Conservation (phyloP, 2,329 filamentous ascomycete genomes). For the Colletotrichum sojae region DNA sequence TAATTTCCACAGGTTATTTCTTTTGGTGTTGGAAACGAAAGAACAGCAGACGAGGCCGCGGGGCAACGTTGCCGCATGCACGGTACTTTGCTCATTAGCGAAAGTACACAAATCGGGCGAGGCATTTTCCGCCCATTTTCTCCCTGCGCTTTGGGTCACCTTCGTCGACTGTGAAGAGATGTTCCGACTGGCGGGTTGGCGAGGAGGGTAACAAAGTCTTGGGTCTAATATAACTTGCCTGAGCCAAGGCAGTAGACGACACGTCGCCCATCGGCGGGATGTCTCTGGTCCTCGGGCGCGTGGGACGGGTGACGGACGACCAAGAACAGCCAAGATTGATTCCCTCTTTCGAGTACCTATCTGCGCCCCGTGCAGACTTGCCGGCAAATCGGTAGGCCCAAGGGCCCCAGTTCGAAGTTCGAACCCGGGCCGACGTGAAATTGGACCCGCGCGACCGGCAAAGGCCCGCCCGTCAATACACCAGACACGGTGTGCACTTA, state of each 20-base stretch:
- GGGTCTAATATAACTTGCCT: constrained; percentile 22
- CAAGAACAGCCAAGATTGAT: no score
- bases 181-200: no score
- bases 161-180: no score
- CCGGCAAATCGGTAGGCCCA: no score
- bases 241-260: constrained; percentile 2
- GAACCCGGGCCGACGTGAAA: not conserved
- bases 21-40: not conserved
- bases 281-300: not conserved
- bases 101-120: not conserved
- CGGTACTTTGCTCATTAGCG: constrained; percentile 4
- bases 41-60: constrained; percentile 3
- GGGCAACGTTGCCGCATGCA: not conserved
- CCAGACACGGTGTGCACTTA: no score
- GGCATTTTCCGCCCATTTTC: constrained; percentile 1
- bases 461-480: not conserved
- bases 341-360: no score
- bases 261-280: constrained; percentile 16
- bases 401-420: no score
- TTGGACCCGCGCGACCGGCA: not conserved
- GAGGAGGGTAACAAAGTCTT: not conserved
- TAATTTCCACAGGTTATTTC: constrained; percentile 32
- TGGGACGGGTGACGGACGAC: not conserved
- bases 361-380: no score
- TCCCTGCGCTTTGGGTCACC: not conserved